These are phyloP conservation scores for Pseudocercospora musae DNA, from an alignment of 2,329 filamentous ascomycete species.

Conservation along the genomic window DNA sequence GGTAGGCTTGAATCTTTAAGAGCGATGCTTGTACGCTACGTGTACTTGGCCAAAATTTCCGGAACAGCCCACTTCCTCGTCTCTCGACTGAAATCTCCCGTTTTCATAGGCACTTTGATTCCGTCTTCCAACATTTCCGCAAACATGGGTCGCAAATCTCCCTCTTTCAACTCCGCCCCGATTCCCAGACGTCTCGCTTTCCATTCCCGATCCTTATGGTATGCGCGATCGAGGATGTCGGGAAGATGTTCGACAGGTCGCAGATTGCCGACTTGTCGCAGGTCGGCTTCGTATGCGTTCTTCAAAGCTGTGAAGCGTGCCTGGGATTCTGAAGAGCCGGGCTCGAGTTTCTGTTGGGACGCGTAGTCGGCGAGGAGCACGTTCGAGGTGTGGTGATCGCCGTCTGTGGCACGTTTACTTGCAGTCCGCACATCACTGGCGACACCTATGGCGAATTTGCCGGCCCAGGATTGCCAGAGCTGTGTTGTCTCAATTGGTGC, in stretches of 20 bases:
- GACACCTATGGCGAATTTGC: slow-evolving; percentile 28
- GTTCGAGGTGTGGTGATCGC: background rate
- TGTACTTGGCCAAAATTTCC: background rate
- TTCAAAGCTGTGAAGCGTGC: background rate
- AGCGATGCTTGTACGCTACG: no score
- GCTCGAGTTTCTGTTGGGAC: background rate
- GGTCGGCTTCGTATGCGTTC: slow-evolving; percentile 7
- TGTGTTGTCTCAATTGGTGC: background rate
- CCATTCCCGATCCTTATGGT: slow-evolving; percentile 25
- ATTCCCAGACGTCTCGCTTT: slow-evolving; percentile 13
- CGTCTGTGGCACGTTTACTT: background rate
- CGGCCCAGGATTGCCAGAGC: slow-evolving; percentile 23
- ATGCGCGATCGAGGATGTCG: slow-evolving; percentile 25
- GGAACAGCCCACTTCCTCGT: background rate
- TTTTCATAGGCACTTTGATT: slow-evolving; percentile 24
- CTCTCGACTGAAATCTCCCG: slow-evolving; percentile 15
- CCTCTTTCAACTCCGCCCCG: background rate
- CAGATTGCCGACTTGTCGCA: slow-evolving; percentile 6
- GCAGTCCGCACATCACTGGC: background rate
- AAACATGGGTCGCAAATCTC: slow-evolving; percentile 11
- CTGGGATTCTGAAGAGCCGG: background rate
- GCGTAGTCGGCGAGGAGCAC: background rate
- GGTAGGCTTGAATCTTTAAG: no score
- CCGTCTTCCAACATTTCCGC: slow-evolving; percentile 23
- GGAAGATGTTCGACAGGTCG: slow-evolving; percentile 16